Evolutionary conservation across 129 eudicot species (phyloP).

Genomic region (Chrysanthemum makinoi): DNA sequence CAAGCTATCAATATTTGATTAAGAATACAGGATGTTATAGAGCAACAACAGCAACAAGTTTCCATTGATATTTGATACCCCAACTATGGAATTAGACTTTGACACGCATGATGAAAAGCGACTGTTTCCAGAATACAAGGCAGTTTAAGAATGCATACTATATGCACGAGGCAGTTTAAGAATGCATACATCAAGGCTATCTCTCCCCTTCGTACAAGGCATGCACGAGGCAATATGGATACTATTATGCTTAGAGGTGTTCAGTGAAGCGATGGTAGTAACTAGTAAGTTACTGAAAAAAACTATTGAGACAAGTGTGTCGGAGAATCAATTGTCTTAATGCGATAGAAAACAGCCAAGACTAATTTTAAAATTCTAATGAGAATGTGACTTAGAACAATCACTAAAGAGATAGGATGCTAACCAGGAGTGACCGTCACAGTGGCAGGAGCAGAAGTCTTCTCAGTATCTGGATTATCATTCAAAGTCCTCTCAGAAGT

Average conservation of each 20-base stretch:
- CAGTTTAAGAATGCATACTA: too few relatives aligned
- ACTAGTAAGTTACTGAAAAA: neutral
- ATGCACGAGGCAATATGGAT: neutral
- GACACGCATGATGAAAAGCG: too few relatives aligned
- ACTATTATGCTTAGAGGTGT: neutral
- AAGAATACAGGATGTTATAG: too few relatives aligned
- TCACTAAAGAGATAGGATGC: conserved; percentile 11
- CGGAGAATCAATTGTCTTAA: neutral
- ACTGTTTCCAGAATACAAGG: too few relatives aligned
- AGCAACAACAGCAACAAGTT: neutral
- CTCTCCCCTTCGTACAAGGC: too few relatives aligned
- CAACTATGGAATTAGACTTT: neutral
- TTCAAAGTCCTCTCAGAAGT: conserved; percentile 36
- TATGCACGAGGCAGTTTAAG: too few relatives aligned
- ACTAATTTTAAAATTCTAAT: neutral
- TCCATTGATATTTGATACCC: neutral
- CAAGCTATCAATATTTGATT: too few relatives aligned
- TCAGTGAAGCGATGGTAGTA: neutral
- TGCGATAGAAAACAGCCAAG: neutral
- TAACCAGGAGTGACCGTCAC: conserved; percentile 41
- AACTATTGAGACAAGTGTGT: neutral
- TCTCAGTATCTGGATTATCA: conserved; percentile 49
- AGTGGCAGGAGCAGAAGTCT: conserved; percentile 32
- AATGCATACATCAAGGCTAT: too few relatives aligned
- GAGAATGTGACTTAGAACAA: neutral